Base-by-base conservation (phyloP, 768 basidiomycete genomes). In the Suillus placidus region DNA sequence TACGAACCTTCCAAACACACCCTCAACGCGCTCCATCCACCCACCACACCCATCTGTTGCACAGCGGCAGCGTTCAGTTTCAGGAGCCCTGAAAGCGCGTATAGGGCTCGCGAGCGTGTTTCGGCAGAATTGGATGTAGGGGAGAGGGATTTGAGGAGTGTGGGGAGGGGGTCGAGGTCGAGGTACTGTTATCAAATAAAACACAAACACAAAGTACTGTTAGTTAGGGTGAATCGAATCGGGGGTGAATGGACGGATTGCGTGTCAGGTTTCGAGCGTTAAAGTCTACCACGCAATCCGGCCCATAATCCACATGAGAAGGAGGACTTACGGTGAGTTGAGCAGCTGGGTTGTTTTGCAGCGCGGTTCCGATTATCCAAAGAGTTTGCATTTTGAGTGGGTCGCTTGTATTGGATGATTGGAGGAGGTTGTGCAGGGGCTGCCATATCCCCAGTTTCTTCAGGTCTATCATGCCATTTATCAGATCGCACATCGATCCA, bases 271-370 rank as follows among this genome's bases (percentile, higher is more conserved):
- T 26, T 26, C 26, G 26, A 26, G 26, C 26, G 26, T 26, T 26
- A 26, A 26, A 26, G 26, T 26, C 26, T 26, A 26, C 26, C 26
- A 26, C 26, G 13, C 38, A 13, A 40, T 40, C 38, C 38, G 4
- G 4, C 38, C 38, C 38, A 40, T 40, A 14, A 40, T 14, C 13
- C 43, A 43, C 8, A 43, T 43, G 43, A 60, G 52, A 35, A 20
- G 63, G 38, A 30, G 58, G 26, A 82, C 87, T 68, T 71, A 93
- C 92, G 4, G 87, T 85, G 62, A 85, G 81, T 69, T 96, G 95
- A 0, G 95, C 93, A 10, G 87, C 80, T 0, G 94, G 93, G 68
- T 96, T 97, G 71, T 97, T 96, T 74, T 95, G 94, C 6, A 95
- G 72, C 0, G 95, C 93, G 0, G 95, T 97, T 7, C 95, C 95